phyloP scores from a whole-genome alignment of 495 filamentous ascomycete genomes.

The Thozetella sp. region DNA sequence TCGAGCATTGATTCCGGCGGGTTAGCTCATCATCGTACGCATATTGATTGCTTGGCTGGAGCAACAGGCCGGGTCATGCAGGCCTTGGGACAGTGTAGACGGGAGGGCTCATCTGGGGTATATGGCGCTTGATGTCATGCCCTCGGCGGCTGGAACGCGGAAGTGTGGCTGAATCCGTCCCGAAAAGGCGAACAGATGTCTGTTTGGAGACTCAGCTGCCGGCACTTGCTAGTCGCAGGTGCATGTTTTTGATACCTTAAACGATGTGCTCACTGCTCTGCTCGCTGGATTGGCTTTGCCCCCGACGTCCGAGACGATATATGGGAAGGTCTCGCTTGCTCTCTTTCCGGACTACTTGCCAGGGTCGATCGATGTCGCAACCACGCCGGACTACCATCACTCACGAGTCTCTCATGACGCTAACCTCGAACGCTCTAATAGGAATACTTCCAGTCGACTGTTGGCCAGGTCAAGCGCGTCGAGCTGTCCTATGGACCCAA shows the following conservation, averaged over 20 bases:
- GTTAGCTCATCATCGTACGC: background rate
- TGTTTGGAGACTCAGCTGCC: conserved; percentile 17
- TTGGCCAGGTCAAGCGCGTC: conserved; percentile 87
- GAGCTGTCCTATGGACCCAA: conserved; percentile 90
- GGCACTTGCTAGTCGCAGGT: conserved; percentile 27
- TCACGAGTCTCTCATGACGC: conserved; percentile 21
- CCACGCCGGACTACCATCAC: conserved; percentile 15
- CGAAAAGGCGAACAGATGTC: conserved; percentile 12
- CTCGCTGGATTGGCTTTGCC: conserved; percentile 25
- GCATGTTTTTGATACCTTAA: conserved; percentile 13
- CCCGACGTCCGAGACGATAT: conserved; percentile 6
- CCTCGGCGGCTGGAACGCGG: no score
- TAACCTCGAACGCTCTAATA: conserved; percentile 55
- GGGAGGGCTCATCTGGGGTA: no score
- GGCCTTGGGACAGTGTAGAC: no score
- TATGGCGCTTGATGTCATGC: no score
- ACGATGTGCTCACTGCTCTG: conserved; percentile 31
- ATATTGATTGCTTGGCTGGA: background rate
- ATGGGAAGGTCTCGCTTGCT: conserved; percentile 4
- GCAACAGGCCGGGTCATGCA: no score
- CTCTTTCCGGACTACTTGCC: background rate
- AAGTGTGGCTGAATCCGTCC: conserved; percentile 5
- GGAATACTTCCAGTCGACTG: conserved; percentile 91
- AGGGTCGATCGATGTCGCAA: conserved; percentile 1
- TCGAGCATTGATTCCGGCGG: conserved; percentile 10